phyloP scores from a whole-genome alignment of 2,329 filamentous ascomycete species.

The Alternaria triticimaculans region DNA sequence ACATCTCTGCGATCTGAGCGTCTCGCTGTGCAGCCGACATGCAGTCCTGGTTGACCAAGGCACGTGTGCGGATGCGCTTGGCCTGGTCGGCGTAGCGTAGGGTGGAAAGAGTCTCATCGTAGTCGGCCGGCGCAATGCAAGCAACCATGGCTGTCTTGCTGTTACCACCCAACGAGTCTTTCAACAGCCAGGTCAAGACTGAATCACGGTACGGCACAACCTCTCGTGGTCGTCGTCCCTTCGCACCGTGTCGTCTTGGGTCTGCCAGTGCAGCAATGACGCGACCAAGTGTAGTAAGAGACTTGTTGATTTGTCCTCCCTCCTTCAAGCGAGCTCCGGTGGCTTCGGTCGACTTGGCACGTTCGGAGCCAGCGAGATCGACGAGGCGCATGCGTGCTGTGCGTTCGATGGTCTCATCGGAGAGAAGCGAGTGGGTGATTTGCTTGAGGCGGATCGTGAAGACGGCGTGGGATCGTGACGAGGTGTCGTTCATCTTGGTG shows the following conservation, averaged over 20 bases:
- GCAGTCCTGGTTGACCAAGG: constrained; percentile 94
- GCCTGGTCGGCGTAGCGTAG: constrained; percentile 97
- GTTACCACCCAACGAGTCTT: constrained; percentile 95
- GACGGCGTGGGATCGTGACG: constrained; percentile 92
- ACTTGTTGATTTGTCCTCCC: constrained; percentile 99
- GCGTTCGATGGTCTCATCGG: constrained; percentile 96
- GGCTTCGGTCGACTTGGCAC: constrained; percentile 93
- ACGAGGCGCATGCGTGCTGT: constrained; percentile 93
- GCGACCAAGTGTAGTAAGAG: constrained; percentile 89
- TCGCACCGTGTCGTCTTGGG: constrained; percentile 60
- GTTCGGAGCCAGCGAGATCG: constrained; percentile 91
- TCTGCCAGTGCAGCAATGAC: constrained; percentile 91
- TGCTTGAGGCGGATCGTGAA: constrained; percentile 99
- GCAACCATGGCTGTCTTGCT: constrained; percentile 99
- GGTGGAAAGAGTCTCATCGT: constrained; percentile 95
- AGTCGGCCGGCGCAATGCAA: constrained; percentile 93
- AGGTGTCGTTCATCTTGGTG: constrained; percentile 99
- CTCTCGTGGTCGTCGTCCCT: constrained; percentile 58
- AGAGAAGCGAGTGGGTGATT: constrained; percentile 95
- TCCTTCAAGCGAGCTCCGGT: constrained; percentile 90
- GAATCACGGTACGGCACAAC: constrained; percentile 94
- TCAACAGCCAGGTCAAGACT: constrained; percentile 82
- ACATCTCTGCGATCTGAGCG: constrained; percentile 92
- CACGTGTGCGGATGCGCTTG: constrained; percentile 93
- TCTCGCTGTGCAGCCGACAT: constrained; percentile 92